Conservation (phyloP, 164 flowering plant species). For the Amborella trichopoda region DNA sequence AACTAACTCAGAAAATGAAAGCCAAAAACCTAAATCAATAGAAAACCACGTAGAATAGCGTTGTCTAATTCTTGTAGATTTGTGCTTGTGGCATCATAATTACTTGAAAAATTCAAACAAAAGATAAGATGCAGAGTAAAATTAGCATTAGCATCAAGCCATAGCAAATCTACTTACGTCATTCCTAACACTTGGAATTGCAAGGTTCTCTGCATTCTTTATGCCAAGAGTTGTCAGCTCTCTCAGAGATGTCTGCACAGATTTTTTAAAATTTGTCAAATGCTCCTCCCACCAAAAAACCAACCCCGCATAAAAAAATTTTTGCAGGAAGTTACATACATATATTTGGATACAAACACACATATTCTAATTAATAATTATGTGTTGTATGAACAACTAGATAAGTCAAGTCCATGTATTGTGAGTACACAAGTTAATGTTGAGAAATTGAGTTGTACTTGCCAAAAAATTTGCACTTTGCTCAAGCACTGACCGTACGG, state of each 20-base stretch:
- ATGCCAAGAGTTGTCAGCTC: slow-evolving; percentile 88
- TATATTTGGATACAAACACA: not conserved
- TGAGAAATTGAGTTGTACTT: slow-evolving; percentile 7
- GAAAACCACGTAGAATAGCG: no score
- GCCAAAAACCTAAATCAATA: no score
- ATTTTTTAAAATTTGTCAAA: no score
- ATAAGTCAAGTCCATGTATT: not conserved
- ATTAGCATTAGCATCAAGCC: no score
- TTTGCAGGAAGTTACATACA: not conserved
- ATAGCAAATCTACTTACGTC: slow-evolving; percentile 95
- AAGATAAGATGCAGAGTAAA: no score
- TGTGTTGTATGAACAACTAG: not conserved
- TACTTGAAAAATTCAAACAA: no score
- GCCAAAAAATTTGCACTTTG: slow-evolving; percentile 21
- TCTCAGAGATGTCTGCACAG: slow-evolving; percentile 65
- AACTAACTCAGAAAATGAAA: no score
- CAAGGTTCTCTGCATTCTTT: slow-evolving; percentile 87
- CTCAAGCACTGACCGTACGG: slow-evolving; percentile 64
- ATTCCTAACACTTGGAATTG: slow-evolving; percentile 93
- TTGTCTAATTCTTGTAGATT: no score
- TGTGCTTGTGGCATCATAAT: no score
- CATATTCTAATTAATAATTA: not conserved
- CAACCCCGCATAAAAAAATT: not conserved
- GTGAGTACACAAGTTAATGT: not conserved
- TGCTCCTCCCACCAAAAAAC: no score